Evolutionary conservation across 352 stramenopile genomes (phyloP).

Genomic region (Globisporangium cystogenes): DNA sequence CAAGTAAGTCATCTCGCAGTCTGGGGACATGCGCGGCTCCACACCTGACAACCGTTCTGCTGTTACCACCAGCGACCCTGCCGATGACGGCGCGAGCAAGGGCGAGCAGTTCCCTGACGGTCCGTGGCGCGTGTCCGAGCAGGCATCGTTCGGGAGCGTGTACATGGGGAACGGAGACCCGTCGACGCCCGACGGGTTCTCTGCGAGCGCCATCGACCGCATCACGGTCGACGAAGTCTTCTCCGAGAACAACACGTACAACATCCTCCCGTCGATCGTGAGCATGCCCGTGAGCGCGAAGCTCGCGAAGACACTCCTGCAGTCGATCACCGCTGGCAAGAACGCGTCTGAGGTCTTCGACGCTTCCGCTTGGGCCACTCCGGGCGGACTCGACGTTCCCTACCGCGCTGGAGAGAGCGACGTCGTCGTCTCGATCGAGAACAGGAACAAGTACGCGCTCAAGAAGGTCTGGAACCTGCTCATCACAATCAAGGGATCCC

Average conservation of each 20-base stretch:
- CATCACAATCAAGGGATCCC: slow-evolving; percentile 61
- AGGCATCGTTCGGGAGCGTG: slow-evolving; percentile 61
- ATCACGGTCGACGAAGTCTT: slow-evolving; percentile 76
- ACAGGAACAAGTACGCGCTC: slow-evolving; percentile 62
- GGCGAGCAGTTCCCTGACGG: slow-evolving; percentile 59
- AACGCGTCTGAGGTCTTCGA: slow-evolving; percentile 41
- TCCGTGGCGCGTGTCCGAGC: slow-evolving; percentile 49
- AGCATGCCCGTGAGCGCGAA: slow-evolving; percentile 68
- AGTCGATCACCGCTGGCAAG: slow-evolving; percentile 15
- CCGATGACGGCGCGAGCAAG: slow-evolving; percentile 43
- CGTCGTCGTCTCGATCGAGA: slow-evolving; percentile 36
- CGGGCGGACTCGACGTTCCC: slow-evolving; percentile 20
- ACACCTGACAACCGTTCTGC: not conserved
- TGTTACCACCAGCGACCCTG: slow-evolving; percentile 40
- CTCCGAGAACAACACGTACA: slow-evolving; percentile 78
- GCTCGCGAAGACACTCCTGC: slow-evolving; percentile 47
- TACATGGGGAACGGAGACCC: slow-evolving; percentile 86
- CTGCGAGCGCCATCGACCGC: slow-evolving; percentile 42
- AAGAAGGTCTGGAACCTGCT: slow-evolving; percentile 80
- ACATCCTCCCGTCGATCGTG: slow-evolving; percentile 63
- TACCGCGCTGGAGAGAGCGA: slow-evolving; percentile 28
- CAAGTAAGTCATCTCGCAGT: slow-evolving; percentile 34
- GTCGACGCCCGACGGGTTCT: slow-evolving; percentile 70
- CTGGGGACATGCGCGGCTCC: too few species aligned
- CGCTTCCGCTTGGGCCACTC: slow-evolving; percentile 15